Conservation (phyloP, 225 moss, liverwort and hornwort species). For the Thuidium tamariscinum region DNA sequence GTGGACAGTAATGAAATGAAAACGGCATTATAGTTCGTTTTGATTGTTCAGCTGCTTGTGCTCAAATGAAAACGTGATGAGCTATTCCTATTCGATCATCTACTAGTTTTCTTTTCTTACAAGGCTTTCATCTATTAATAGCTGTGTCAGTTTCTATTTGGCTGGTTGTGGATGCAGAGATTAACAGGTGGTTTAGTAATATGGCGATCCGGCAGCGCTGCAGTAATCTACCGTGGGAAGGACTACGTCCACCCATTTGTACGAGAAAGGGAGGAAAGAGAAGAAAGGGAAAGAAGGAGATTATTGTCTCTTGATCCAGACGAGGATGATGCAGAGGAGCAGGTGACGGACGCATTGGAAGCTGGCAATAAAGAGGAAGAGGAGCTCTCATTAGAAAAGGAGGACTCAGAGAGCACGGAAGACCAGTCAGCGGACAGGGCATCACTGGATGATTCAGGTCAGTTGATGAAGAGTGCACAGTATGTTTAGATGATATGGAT, state of each 20-base stretch:
- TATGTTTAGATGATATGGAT: background rate
- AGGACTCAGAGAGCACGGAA: background rate
- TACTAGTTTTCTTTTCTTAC: background rate
- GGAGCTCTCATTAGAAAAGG: background rate
- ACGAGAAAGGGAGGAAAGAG: slow-evolving; percentile 33
- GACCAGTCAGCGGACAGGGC: background rate
- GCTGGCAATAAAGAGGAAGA: background rate
- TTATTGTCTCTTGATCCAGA: slow-evolving; percentile 24
- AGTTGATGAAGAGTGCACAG: background rate
- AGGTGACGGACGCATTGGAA: slow-evolving; percentile 1
- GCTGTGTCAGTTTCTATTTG: background rate
- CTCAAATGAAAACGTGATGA: background rate
- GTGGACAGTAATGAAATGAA: background rate
- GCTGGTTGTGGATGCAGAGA: slow-evolving; percentile 37
- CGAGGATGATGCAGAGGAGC: slow-evolving; percentile 17
- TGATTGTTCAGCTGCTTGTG: background rate
- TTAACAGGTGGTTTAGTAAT: slow-evolving; percentile 85
- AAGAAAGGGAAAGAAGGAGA: slow-evolving; percentile 24
- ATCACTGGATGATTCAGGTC: slow-evolving; percentile 14
- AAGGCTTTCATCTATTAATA: background rate
- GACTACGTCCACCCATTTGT: slow-evolving; percentile 69
- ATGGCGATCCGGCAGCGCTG: slow-evolving; percentile 94
- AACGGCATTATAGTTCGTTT: background rate
- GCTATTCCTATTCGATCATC: background rate
- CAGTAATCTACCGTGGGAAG: slow-evolving; percentile 79